These are phyloP conservation scores for Pythium rishiriense DNA, from an alignment of 352 stramenopile species.

Conservation along the genomic window DNA sequence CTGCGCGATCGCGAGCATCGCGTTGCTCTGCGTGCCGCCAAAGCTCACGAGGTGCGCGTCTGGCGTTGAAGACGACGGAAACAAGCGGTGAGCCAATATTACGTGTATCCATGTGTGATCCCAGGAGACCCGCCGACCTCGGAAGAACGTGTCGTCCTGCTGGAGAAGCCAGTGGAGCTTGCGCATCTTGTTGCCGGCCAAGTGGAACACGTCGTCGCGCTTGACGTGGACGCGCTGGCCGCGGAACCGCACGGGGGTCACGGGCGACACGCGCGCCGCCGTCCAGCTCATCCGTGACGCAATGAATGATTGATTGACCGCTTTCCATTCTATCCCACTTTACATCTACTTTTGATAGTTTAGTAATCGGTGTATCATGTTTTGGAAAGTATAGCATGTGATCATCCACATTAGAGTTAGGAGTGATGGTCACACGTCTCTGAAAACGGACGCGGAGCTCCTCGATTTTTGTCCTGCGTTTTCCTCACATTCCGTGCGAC, in stretches of 20 bases:
- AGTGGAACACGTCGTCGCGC: slow-evolving; percentile 73
- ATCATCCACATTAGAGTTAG: not conserved
- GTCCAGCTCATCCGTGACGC: too few species aligned
- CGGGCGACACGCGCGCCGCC: slow-evolving; percentile 48
- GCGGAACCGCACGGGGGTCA: slow-evolving; percentile 69
- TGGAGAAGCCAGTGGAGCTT: slow-evolving; percentile 82
- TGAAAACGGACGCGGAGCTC: too few species aligned
- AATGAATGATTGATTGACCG: too few species aligned
- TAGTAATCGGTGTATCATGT: not conserved
- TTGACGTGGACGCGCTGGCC: slow-evolving; percentile 80
- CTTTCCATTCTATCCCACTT: too few species aligned
- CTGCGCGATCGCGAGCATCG: slow-evolving; percentile 84
- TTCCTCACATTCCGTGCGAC: too few species aligned
- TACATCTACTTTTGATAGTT: not conserved
- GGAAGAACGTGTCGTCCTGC: slow-evolving; percentile 62
- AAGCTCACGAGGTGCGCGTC: slow-evolving; percentile 71
- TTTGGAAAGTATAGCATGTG: not conserved
- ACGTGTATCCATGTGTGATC: too few species aligned
- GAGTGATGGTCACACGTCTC: slow-evolving; percentile 21
- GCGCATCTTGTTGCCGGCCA: slow-evolving; percentile 90
- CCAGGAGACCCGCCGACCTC: slow-evolving; percentile 25
- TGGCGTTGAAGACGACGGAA: not conserved
- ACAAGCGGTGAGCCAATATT: not conserved
- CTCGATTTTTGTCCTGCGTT: too few species aligned
- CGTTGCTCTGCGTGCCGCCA: slow-evolving; percentile 82